phyloP scores from a whole-genome alignment of 1,284 basidiomycete species.

The Sphagnurus paluster region DNA sequence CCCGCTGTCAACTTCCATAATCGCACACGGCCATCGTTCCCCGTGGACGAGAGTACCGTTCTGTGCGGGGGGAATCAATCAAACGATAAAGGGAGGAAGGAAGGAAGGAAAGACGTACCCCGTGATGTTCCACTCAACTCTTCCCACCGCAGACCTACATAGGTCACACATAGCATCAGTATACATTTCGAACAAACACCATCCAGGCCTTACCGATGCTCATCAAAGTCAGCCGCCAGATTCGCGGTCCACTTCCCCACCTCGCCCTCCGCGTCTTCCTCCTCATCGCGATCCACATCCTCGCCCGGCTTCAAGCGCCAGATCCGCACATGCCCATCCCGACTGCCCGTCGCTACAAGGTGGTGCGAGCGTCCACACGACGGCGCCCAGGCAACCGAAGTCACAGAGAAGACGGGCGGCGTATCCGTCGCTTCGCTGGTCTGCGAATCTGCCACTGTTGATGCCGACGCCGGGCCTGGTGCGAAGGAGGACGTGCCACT shows the following conservation, averaged over 20 bases:
- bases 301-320: conserved; percentile 74
- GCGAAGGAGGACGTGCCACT: too few relatives aligned
- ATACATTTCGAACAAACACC: conserved; percentile 6
- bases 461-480: neutral
- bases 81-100: too few relatives aligned
- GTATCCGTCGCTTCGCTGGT: conserved; percentile 12
- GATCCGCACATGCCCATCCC: conserved; percentile 86
- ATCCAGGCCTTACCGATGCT: conserved; percentile 62
- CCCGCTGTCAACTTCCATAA: conserved; percentile 85
- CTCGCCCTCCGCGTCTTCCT: conserved; percentile 37
- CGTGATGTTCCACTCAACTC: conserved; percentile 87
- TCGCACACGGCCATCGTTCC: conserved; percentile 86
- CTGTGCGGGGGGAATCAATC: too few relatives aligned
- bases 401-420: conserved; percentile 60
- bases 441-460: conserved; percentile 7
- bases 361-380: conserved; percentile 91
- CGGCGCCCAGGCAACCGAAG: conserved; percentile 87
- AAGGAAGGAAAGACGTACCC: conserved; percentile 65
- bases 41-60: conserved; percentile 85
- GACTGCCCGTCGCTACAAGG: conserved; percentile 83
- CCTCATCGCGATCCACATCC: conserved; percentile 35
- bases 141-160: conserved; percentile 60
- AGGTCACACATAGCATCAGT: neutral
- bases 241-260: conserved; percentile 70
- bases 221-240: conserved; percentile 83